A percentile compares a stretch with the other conserved stretches of the same genome.
Evolutionary conservation across 1,284 basidiomycete species (phyloP).

Genomic region (Pseudozyma sp.): DNA sequence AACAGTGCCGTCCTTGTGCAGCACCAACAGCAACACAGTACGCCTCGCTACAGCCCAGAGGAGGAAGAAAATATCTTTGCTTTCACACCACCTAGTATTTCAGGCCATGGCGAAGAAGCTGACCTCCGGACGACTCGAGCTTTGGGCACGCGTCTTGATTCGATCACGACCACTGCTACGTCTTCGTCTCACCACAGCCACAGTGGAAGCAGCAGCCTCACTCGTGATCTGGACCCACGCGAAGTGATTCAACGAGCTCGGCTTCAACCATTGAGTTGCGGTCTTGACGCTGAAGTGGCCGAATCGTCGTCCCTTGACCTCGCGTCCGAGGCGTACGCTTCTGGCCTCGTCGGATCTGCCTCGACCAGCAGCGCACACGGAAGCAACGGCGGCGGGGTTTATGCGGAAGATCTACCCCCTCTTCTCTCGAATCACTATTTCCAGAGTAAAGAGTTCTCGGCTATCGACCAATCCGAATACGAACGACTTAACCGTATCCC

Average conservation of each 20-base stretch:
- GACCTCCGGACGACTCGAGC: not conserved
- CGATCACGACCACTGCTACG: constrained; percentile 19
- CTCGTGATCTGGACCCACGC: constrained; percentile 30
- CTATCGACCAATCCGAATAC: constrained; percentile 21
- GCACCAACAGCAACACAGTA: not conserved
- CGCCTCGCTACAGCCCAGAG: not conserved
- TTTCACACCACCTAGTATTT: constrained; percentile 32
- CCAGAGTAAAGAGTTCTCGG: constrained; percentile 18
- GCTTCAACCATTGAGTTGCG: constrained; percentile 17
- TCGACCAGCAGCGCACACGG: not conserved
- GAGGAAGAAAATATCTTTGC: constrained; percentile 40
- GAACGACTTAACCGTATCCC: constrained; percentile 38
- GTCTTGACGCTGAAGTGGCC: constrained; percentile 40
- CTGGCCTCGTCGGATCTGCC: not conserved
- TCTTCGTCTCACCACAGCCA: no score
- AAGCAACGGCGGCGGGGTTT: constrained; percentile 1
- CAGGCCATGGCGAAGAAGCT: constrained; percentile 5
- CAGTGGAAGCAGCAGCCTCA: constrained; percentile 19
- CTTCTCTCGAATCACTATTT: constrained; percentile 45
- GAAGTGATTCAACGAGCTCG: constrained; percentile 34
- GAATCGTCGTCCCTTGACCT: constrained; percentile 6
- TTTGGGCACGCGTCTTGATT: constrained; percentile 5
- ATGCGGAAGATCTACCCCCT: constrained; percentile 42
- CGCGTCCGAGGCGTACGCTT: constrained; percentile 3
- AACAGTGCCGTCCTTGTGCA: constrained; percentile 2